Base-by-base conservation (phyloP, 495 filamentous ascomycete genomes). In the Xylaria acuta region DNA sequence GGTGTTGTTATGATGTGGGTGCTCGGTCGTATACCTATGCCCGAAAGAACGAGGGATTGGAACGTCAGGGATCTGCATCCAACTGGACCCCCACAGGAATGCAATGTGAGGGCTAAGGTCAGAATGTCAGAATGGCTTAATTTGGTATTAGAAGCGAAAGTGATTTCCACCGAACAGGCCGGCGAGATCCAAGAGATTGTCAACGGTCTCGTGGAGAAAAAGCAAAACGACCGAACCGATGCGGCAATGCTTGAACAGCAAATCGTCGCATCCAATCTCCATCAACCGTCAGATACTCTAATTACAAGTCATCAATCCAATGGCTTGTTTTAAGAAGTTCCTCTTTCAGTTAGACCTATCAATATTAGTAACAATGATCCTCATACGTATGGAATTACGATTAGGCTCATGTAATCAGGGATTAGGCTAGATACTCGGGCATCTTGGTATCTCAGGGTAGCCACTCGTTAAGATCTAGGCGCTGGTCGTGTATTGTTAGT, bases 1-100 rank as follows among this genome's bases (percentile, higher is more conserved):
- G 67, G 67, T 12, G 43, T 69, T 27, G 54, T 69, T n/a, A 59
- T 69, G 53, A 30, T 60, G 67, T 69, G 56, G 53, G 38, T 69
- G 38, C 67, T 69, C 4, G 30, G 25, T 14, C 36, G 16, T 11
- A 60, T 69, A 43, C 53, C 67, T 1, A 20, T 69, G 7, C 67
- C 67, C 7, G 67, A 69, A 41, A 16, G 16, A 0, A 22, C 18
- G n/a, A 25, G 4, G 14, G 1, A 6, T 3, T 67, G 64, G 64
- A 30, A 54, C 11, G n/a, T 27, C 16, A 9, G 11, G 3, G 47
- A 67, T 41, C 32, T 67, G n/a, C 49, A 54, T 32, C 20, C 49
- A 27, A 1, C 0, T 27, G 64, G 11, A 16, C 3, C n/a, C 0
- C 18, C 34, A 7, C 5, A 34, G 27, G 43, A 51, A 12, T 7